These are phyloP conservation scores for Stylosanthes scabra DNA, from an alignment of 331 rosid species.

Conservation along the genomic window DNA sequence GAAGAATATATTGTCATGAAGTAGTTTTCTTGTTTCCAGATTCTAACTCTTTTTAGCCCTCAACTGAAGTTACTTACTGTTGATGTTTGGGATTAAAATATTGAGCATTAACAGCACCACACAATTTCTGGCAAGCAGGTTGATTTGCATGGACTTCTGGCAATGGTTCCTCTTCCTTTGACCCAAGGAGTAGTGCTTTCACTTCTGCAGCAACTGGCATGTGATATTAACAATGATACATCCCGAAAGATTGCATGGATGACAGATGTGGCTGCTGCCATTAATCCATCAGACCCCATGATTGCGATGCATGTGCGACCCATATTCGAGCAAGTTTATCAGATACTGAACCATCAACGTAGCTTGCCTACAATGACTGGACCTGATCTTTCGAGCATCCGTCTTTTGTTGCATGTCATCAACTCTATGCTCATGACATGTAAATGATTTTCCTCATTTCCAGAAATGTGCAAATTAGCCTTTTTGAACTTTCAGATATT, in stretches of 20 bases:
- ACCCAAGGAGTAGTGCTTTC: slow-evolving; percentile 97
- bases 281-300: no score
- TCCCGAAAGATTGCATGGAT: slow-evolving; percentile 48
- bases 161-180: slow-evolving; percentile 77
- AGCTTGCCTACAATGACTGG: no score
- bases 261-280: no score
- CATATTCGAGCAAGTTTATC: no score
- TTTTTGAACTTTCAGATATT: no score
- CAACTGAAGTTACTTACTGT: not conserved
- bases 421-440: no score
- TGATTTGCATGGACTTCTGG: slow-evolving; percentile 71
- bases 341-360: no score
- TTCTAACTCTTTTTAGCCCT: not conserved
- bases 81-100: not conserved
- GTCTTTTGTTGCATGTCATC: no score
- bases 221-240: slow-evolving; percentile 74
- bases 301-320: no score
- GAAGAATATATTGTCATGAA: not conserved
- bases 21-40: not conserved
- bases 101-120: slow-evolving; percentile 21
- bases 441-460: no score
- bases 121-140: slow-evolving; percentile 57
- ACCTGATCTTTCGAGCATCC: no score
- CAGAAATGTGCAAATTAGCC: no score
- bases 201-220: slow-evolving; percentile 93